Base-by-base conservation (phyloP, 2,329 filamentous ascomycete species). In the Cladosporium sp. region DNA sequence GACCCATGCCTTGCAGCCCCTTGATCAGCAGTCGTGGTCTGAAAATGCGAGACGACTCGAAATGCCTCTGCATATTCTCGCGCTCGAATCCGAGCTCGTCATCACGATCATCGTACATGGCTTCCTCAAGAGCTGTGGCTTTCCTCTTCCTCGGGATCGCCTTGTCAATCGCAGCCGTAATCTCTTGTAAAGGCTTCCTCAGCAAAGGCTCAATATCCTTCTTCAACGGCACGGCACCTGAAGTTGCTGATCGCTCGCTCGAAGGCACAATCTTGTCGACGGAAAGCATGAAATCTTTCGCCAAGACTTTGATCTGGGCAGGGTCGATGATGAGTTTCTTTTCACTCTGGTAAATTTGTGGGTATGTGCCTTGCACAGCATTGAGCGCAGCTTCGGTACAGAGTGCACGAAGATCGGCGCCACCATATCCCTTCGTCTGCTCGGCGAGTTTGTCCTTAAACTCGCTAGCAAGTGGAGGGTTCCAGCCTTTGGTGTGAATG, bases 381-480 rank as follows among this genome's bases (percentile, higher is more conserved):
- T 99, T 99, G 58, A 99, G 79, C 3, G 94, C 91, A 35, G 94
- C 93, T 77, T 99, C 94, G 0, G 94, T 99, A 73, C 92, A 97
- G 32, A 99, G 81, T 12, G 94, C 93, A 61, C 94, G 86, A 62
- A 99, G 77, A 75, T 99, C 94, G 25, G 94, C 94, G 81, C 94
- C 94, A 61, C 93, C 94, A 66, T 97, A 97, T 13, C 95, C 95
- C 74, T 97, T 97, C 3, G 93, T 97, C 68, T 93, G 80, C 63
- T 92, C 87, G 0, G 90, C 92, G 51, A 99, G 80, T 58, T 90
- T 85, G 54, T 86, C 81, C 75, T 95, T 96, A 80, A 97, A 95
- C 2, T 80, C 75, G 12, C 86, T 80, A 22, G 89, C 82, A 24
- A 99, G 78, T 1, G 83, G 80, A 10, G 85, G 85, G 19, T 92